Base-by-base conservation (phyloP, 2,329 filamentous ascomycete genomes). In the Trichoderma sp. region DNA sequence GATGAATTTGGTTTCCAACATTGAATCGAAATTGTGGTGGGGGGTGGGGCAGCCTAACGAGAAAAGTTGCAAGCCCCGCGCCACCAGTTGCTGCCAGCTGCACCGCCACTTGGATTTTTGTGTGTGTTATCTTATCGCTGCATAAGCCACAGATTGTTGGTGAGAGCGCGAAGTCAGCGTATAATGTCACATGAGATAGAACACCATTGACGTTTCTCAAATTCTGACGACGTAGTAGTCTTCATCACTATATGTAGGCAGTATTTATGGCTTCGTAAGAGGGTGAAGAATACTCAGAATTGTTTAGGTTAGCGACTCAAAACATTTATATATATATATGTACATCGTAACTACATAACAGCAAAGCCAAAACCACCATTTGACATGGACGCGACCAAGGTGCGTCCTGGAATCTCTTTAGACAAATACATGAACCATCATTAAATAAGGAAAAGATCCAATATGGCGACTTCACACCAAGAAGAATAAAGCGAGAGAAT, bases 1-100 rank as follows among this genome's bases (percentile, higher is more conserved):
- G 54, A 67, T 67, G 76, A 79, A 78, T 79, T 79, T 79, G 74
- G 77, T 73, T 70, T 73, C 72, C 71, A 74, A 55, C 59, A 69
- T 68, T 73, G 72, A 73, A 72, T 75, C 74, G 77, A 81, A 80
- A 78, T 81, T 81, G 79, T 81, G 79, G 79, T 81, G 79, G 79
- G 79, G 79, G 79, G 79, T 76, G 75, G 75, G 75, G 73, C 74
- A 26, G 64, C 70, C 70, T 73, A 72, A 73, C 73, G 73, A 75
- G 73, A 75, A 66, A 65, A 68, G 37, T 69, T 60, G 34, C 55
- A 60, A 69, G 68, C 68, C 68, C 68, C 68, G 68, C 68, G 68
- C 56, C 54, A 59, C 51, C 67, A 68, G 52, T 60, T 68, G 59
- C 37, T 51, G 43, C 59, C 55, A 60, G 55, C 18, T 34, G 56